Evolutionary conservation across 805 yeast genomes (phyloP).

Genomic region (Candida awuae): DNA sequence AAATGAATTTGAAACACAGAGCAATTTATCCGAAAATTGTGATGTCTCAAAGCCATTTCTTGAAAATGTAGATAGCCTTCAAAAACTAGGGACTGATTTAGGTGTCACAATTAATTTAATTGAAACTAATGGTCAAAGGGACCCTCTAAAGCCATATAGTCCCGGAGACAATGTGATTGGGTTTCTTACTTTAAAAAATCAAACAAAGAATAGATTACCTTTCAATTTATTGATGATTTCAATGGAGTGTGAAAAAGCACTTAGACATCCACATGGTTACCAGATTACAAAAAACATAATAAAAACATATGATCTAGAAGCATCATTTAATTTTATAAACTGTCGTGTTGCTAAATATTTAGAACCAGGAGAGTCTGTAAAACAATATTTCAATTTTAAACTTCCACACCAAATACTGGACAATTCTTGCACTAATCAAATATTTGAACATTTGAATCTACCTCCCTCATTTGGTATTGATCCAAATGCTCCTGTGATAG

Average conservation of each 20-base stretch:
- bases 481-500: no score
- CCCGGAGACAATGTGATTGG: conserved; percentile 62
- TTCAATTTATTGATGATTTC: conserved; percentile 57
- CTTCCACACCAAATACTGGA: conserved; percentile 47
- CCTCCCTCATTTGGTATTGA: conserved; percentile 37
- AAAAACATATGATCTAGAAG: conserved; percentile 43
- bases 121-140: no score
- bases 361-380: conserved; percentile 39
- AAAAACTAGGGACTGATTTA: no score
- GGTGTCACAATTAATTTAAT: no score
- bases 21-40: no score
- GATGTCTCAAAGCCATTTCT: no score
- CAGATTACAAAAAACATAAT: conserved; percentile 28
- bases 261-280: no score
- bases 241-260: conserved; percentile 43
- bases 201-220: conserved; percentile 33
- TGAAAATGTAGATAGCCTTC: no score
- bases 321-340: conserved; percentile 34
- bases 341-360: conserved; percentile 38
- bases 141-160: conserved; percentile 43
- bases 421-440: conserved; percentile 38
- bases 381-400: conserved; percentile 49
- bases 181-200: conserved; percentile 36
- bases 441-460: conserved; percentile 26
- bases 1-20: no score